These are phyloP conservation scores for Neotropicomus parvogracilis DNA, from an alignment of 1,284 basidiomycete species.

Conservation along the genomic window DNA sequence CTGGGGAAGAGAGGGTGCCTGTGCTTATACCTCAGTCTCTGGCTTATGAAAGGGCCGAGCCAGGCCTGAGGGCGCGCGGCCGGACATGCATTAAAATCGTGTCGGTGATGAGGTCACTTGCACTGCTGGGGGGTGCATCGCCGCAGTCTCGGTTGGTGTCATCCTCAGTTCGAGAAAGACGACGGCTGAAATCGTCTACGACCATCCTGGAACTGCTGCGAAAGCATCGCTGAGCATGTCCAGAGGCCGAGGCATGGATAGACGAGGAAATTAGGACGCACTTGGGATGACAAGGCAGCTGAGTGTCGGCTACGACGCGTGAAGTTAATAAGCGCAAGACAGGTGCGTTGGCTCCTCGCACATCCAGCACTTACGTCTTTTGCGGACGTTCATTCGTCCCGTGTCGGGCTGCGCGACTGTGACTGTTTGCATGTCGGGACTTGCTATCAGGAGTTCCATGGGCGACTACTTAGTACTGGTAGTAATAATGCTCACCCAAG, in stretches of 20 bases:
- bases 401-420: background rate
- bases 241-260: conserved; percentile 4
- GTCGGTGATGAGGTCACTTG: conserved; percentile 32
- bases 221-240: background rate
- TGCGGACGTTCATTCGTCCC: background rate
- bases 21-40: conserved; percentile 11
- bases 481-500: too few relatives aligned
- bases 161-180: conserved; percentile 10
- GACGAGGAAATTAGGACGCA: conserved; percentile 7
- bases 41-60: conserved; percentile 28
- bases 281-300: conserved; percentile 4
- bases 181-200: background rate
- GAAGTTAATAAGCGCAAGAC: background rate
- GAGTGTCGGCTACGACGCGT: conserved; percentile 11
- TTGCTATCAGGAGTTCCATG: background rate
- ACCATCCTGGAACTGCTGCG: conserved; percentile 4
- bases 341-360: background rate
- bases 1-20: conserved; percentile 1
- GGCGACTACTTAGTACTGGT: conserved; percentile 6
- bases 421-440: conserved; percentile 4
- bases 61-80: conserved; percentile 14
- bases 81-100: conserved; percentile 33
- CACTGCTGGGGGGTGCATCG: conserved; percentile 20
- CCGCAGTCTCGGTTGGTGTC: conserved; percentile 20
- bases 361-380: background rate